A percentile compares a stretch with the other conserved stretches of the same genome.
Conservation (phyloP, 1,139 yeast species). For the Yamadazyma membranifaciens region DNA sequence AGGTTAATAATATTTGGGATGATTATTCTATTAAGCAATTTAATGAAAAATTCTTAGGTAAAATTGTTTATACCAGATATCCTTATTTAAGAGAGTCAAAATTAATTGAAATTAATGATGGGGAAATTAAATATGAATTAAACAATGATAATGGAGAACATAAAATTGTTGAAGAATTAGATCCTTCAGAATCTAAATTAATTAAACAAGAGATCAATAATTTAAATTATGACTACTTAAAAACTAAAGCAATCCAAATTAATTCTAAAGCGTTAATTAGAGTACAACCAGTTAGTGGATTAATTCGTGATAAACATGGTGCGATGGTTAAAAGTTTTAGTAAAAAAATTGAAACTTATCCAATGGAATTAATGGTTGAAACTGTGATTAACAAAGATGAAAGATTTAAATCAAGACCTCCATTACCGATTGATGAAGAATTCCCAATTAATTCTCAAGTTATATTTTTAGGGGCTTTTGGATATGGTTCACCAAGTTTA, state of each 20-base stretch:
- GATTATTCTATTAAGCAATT: slow-evolving; percentile 53
- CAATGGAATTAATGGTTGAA: slow-evolving; percentile 78
- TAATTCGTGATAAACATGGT: slow-evolving; percentile 68
- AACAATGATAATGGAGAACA: slow-evolving; percentile 16
- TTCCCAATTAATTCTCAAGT: slow-evolving; percentile 73
- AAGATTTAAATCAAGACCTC: slow-evolving; percentile 70
- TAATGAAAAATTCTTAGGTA: slow-evolving; percentile 30
- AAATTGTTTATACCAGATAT: slow-evolving; percentile 70
- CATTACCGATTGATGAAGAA: slow-evolving; percentile 77
- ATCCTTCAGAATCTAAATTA: slow-evolving; percentile 37
- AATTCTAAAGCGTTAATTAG: slow-evolving; percentile 58
- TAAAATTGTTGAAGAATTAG: slow-evolving; percentile 29
- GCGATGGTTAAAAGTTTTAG: slow-evolving; percentile 71
- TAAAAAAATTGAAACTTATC: slow-evolving; percentile 54
- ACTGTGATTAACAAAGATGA: slow-evolving; percentile 70
- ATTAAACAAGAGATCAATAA: slow-evolving; percentile 25
- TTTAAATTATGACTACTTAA: slow-evolving; percentile 26
- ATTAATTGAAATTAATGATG: slow-evolving; percentile 64
- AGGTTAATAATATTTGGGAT: slow-evolving; percentile 51
- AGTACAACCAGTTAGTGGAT: slow-evolving; percentile 77
- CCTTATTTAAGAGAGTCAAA: slow-evolving; percentile 85
- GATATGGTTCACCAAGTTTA: slow-evolving; percentile 82
- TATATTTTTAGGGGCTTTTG: slow-evolving; percentile 83
- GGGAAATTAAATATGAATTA: slow-evolving; percentile 43
- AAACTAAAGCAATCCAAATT: slow-evolving; percentile 57